A percentile compares a stretch with the other conserved stretches of the same genome.
These are phyloP conservation scores for Saturnispora zaruensis DNA, from an alignment of 805 yeast species.

Conservation along the genomic window DNA sequence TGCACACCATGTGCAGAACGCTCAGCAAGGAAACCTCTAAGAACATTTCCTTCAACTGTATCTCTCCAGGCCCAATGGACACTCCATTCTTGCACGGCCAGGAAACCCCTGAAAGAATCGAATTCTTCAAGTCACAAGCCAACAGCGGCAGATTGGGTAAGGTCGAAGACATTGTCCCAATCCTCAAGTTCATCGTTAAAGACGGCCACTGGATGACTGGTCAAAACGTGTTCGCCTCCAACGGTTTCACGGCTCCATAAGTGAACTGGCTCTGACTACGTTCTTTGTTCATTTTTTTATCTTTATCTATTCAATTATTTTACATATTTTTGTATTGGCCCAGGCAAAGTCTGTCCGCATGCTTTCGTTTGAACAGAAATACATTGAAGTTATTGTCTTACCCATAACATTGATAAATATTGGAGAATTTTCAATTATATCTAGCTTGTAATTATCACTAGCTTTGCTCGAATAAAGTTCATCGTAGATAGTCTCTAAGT, in stretches of 20 bases:
- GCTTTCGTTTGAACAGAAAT: slow-evolving; percentile 1
- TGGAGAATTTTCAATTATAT: slow-evolving; percentile 1
- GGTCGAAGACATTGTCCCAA: slow-evolving; percentile 54
- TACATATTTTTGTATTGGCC: neutral
- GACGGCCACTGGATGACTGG: slow-evolving; percentile 68
- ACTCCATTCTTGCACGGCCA: slow-evolving; percentile 58
- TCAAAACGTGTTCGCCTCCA: slow-evolving; percentile 55
- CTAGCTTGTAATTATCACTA: neutral
- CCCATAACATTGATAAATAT: slow-evolving; percentile 4
- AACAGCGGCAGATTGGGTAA: slow-evolving; percentile 45
- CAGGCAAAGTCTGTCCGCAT: neutral
- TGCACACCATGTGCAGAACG: slow-evolving; percentile 43
- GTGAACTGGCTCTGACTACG: no score
- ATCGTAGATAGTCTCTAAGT: neutral
- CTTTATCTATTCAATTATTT: neutral
- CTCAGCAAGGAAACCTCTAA: slow-evolving; percentile 47
- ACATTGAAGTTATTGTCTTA: slow-evolving; percentile 1
- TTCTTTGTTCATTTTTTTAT: neutral
- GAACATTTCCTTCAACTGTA: slow-evolving; percentile 43
- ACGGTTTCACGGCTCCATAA: slow-evolving; percentile 55
- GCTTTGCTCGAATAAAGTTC: neutral
- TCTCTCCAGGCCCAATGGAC: slow-evolving; percentile 63
- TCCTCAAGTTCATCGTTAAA: slow-evolving; percentile 48
- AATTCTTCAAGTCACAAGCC: slow-evolving; percentile 45
- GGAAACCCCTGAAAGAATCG: slow-evolving; percentile 45